Evolutionary conservation across 202 grass and related monocot species (phyloP), one percentile per base, ranked within the genome.

Genomic region (Saccharum hybrid): DNA sequence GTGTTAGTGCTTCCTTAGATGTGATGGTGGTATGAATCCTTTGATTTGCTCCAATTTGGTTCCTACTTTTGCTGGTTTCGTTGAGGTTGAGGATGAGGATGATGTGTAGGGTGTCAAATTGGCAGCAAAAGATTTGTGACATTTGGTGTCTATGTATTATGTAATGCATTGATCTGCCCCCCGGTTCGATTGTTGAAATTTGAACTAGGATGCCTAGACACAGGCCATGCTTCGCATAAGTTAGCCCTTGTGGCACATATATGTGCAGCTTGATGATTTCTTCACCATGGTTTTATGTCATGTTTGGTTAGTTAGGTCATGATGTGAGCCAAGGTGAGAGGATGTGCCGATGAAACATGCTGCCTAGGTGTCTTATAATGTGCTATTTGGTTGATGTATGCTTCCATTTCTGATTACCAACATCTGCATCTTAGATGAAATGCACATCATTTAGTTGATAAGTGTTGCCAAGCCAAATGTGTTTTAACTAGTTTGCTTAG

Each of bases 251-350:
- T 1, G 5, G 10, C 21, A 66, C 0, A 42, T 31, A 41, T 40
- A 10, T 23, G 28, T 60, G 43, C 2, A 52, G 0, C 15, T 0
- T 26, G 0, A 0, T 0, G 23, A 15, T 54, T 5, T n/a, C 9
- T 83, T 76, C 14, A 14, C 34, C 26, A 7, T 10, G 4, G 22
- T 21, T 38, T 37, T 43, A 6, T 11, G 1, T 23, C 2, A 18
- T 30, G 8, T 62, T 65, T 76, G 2, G 10, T 33, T 49, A 63
- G 0, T 10, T 31, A 39, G 12, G 22, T 43, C 5, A 8, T 73
- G 43, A 56, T 57, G 16, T 3, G 52, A 56, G 6, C 6, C 4
- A 0, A 26, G 31, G 11, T 10, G 0, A 22, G 10, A 5, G 15
- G 18, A 8, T 81, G 6, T 6, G 33, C n/a, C 48, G 5, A 71